phyloP scores from a whole-genome alignment of 2,329 filamentous ascomycete genomes.

The Talaromyces piceae region DNA sequence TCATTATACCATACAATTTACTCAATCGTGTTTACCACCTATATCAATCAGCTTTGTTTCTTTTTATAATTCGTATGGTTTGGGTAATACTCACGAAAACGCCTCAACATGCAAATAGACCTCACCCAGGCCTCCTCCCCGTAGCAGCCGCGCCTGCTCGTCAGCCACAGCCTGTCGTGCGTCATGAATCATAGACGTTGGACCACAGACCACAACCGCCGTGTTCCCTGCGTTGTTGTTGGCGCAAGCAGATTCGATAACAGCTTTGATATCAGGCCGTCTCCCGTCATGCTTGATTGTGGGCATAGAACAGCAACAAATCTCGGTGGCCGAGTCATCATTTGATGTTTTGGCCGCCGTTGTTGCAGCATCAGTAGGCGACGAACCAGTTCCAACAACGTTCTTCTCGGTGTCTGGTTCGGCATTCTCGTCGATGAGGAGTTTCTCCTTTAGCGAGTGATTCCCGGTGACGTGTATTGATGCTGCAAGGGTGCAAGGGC shows the following conservation, averaged over 20 bases:
- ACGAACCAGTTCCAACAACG: neutral
- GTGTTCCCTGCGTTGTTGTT: neutral
- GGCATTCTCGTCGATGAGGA: neutral
- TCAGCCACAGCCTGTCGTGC: conserved; percentile 40
- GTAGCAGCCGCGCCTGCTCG: conserved; percentile 34
- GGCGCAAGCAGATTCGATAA: neutral
- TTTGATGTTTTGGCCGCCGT: neutral
- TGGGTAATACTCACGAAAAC: conserved; percentile 38
- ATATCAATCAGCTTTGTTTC: neutral
- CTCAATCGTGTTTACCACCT: neutral
- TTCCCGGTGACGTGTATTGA: conserved; percentile 4
- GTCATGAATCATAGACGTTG: conserved; percentile 41
- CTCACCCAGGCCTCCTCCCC: conserved; percentile 20
- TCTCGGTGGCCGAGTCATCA: conserved; percentile 7
- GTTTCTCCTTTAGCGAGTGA: neutral
- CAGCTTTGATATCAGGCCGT: conserved; percentile 2
- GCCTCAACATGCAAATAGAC: conserved; percentile 44
- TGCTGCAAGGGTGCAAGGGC: neutral
- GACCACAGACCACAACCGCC: conserved; percentile 38
- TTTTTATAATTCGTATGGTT: neutral
- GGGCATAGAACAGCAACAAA: neutral
- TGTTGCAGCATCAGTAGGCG: no score
- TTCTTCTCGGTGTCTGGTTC: neutral
- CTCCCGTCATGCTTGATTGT: neutral
- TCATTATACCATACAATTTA: neutral